Conservation (phyloP, 2,329 filamentous ascomycete genomes). For the Cryphonectria japonica region DNA sequence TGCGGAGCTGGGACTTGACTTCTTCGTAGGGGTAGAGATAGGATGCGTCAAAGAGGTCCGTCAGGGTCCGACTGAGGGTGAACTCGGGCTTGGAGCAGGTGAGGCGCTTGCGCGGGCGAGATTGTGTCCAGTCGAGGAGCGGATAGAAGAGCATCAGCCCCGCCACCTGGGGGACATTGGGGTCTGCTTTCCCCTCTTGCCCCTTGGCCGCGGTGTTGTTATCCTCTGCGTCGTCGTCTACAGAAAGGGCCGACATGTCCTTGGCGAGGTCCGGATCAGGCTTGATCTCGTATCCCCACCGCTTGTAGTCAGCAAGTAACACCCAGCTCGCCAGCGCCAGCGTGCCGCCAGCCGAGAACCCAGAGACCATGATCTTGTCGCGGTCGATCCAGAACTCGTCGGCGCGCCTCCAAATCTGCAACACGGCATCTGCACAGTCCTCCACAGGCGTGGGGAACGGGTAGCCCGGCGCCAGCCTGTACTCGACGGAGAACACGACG, state of each 20-base stretch:
- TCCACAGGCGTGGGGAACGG: constrained; percentile 69
- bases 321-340: constrained; percentile 52
- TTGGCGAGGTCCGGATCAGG: constrained; percentile 46
- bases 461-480: constrained; percentile 67
- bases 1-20: constrained; percentile 49
- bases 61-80: constrained; percentile 60
- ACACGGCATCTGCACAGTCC: constrained; percentile 65
- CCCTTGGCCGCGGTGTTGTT: constrained; percentile 36
- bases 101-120: constrained; percentile 59
- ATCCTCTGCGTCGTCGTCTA: constrained; percentile 40
- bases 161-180: constrained; percentile 47
- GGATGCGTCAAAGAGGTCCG: constrained; percentile 65
- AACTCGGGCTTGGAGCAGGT: constrained; percentile 58
- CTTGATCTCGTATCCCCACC: constrained; percentile 40
- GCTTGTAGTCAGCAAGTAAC: constrained; percentile 37
- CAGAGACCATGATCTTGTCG: constrained; percentile 59
- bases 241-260: constrained; percentile 10
- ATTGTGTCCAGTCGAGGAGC: constrained; percentile 62
- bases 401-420: constrained; percentile 63
- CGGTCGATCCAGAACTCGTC: constrained; percentile 61
- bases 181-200: neutral
- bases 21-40: constrained; percentile 60
- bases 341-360: constrained; percentile 67
- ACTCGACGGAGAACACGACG: constrained; percentile 67
- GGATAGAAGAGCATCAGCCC: constrained; percentile 66